phyloP scores from a whole-genome alignment of 345 rosid genomes.

The Gossypioides kirkii region DNA sequence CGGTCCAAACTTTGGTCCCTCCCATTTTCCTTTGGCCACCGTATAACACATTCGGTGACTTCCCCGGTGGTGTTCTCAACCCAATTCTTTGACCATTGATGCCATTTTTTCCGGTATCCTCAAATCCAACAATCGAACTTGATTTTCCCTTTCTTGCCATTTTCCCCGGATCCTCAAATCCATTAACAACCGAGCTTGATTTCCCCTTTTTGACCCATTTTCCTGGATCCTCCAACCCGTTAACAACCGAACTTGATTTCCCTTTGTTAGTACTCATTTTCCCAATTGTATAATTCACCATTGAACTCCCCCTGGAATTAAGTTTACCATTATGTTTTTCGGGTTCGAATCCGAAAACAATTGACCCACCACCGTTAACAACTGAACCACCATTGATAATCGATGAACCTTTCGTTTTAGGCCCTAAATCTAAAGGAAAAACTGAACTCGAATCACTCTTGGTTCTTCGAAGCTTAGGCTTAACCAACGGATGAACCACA shows the following conservation, averaged over 20 bases:
- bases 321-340: neutral
- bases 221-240: slow-evolving; percentile 2
- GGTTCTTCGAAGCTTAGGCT: slow-evolving; percentile 56
- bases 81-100: neutral
- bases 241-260: neutral
- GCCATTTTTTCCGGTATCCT: neutral
- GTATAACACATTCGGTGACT: slow-evolving; percentile 1
- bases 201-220: neutral
- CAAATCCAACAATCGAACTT: neutral
- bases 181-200: neutral
- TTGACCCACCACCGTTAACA: slow-evolving; percentile 28
- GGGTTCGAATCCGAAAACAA: slow-evolving; percentile 27
- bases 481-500: neutral
- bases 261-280: neutral
- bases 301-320: slow-evolving; percentile 14
- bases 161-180: neutral
- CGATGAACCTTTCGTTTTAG: neutral
- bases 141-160: neutral
- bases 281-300: slow-evolving; percentile 7
- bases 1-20: slow-evolving; percentile 29
- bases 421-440: slow-evolving; percentile 28
- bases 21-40: slow-evolving; percentile 17
- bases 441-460: slow-evolving; percentile 74
- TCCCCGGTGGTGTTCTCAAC: neutral
- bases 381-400: slow-evolving; percentile 26